Evolutionary conservation across 345 rosid genomes (phyloP).

Genomic region (Toxicodendron radicans): DNA sequence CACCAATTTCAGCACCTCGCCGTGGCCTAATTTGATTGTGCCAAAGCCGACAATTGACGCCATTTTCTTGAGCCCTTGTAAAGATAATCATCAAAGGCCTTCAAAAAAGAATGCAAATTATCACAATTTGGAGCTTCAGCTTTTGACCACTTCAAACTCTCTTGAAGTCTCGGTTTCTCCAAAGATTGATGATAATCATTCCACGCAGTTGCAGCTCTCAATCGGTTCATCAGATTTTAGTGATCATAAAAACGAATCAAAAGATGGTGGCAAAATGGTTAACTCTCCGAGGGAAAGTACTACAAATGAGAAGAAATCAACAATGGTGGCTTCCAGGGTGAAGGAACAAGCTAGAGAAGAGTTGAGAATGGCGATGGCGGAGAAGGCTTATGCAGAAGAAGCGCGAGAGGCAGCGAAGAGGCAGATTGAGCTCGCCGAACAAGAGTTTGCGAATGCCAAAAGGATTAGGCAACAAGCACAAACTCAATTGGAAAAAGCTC

Average conservation of each 20-base stretch:
- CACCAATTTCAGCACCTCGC: constrained; percentile 46
- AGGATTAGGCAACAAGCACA: constrained; percentile 76
- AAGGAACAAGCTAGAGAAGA: constrained; percentile 47
- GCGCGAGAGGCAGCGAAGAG: constrained; percentile 61
- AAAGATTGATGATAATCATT: constrained; percentile 37
- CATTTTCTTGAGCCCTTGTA: constrained; percentile 31
- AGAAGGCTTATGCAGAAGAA: constrained; percentile 59
- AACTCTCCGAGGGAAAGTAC: constrained; percentile 22
- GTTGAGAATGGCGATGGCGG: constrained; percentile 55
- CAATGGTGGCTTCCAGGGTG: constrained; percentile 20
- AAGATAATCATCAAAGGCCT: constrained; percentile 15
- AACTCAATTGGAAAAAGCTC: constrained; percentile 72
- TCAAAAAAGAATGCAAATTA: constrained; percentile 18
- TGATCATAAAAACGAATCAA: constrained; percentile 29
- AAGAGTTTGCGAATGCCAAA: constrained; percentile 75
- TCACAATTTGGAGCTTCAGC: constrained; percentile 71
- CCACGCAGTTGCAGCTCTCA: constrained; percentile 62
- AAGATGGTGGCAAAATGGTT: neutral
- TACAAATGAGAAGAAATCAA: constrained; percentile 23
- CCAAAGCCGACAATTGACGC: constrained; percentile 30
- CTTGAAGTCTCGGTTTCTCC: constrained; percentile 28
- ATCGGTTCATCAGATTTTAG: constrained; percentile 49
- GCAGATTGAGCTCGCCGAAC: constrained; percentile 80
- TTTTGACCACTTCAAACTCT: constrained; percentile 39
- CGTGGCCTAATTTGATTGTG: constrained; percentile 38